These are phyloP conservation scores for Ambrosia trifida DNA, from an alignment of 129 eudicot genomes.

Conservation along the genomic window DNA sequence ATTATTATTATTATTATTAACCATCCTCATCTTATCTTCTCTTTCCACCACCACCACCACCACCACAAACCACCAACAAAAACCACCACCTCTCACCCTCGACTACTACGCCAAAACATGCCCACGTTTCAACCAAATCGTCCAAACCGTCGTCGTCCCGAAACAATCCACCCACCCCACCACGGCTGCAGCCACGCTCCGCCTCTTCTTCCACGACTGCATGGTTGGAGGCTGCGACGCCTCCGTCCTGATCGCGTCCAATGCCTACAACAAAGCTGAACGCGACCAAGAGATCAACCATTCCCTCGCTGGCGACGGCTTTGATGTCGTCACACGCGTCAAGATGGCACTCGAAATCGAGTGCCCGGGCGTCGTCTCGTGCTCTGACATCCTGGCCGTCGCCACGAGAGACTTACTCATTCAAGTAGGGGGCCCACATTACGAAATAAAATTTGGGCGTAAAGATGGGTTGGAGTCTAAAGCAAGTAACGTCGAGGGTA, in stretches of 20 bases:
- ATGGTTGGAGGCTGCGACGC: constrained; percentile 74
- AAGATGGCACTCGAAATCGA: constrained; percentile 60
- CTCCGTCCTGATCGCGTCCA: constrained; percentile 57
- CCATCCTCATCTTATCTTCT: constrained; percentile 27
- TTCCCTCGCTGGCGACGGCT: constrained; percentile 61
- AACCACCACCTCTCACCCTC: constrained; percentile 29
- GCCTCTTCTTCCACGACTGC: constrained; percentile 73
- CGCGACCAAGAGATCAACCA: constrained; percentile 54
- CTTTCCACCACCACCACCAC: constrained; percentile 29
- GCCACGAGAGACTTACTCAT: constrained; percentile 48
- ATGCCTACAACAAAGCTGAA: constrained; percentile 49
- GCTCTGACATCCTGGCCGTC: constrained; percentile 57
- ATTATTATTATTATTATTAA: constrained; percentile 16
- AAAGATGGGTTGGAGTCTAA: constrained; percentile 54
- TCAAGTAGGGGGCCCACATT: constrained; percentile 61
- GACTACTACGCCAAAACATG: constrained; percentile 52
- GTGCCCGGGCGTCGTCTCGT: constrained; percentile 64
- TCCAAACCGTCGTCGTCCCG: constrained; percentile 28
- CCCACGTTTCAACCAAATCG: constrained; percentile 41
- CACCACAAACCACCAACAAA: constrained; percentile 1
- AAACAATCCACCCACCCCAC: constrained; percentile 52
- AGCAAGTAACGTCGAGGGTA: constrained; percentile 40
- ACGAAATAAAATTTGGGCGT: constrained; percentile 48
- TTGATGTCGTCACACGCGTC: constrained; percentile 51
- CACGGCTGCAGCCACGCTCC: constrained; percentile 75